Base-by-base conservation (phyloP, 305 asterid genomes). In the Plantago lanceolata region DNA sequence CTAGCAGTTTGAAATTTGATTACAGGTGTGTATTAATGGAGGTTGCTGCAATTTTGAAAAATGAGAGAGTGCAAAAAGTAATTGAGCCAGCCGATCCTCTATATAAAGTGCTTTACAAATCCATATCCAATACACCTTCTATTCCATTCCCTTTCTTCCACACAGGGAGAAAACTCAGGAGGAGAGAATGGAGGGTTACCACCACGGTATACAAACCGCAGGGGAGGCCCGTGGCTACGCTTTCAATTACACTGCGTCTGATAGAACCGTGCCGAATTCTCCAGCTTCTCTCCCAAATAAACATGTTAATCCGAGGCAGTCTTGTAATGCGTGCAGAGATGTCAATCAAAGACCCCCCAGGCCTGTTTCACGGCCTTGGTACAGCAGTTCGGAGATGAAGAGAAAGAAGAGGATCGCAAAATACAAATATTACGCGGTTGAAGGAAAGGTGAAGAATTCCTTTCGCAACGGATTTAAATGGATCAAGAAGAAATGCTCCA, bases 391-490 rank as follows among this genome's bases (percentile, higher is more conserved):
- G 0, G 94, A 89, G 79, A 13, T 83, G 24, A 82, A 80, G 44
- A 77, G 91, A 26, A 83, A 71, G 64, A 89, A 72, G 64, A 82
- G 96, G 68, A 71, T 86, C 4, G 80, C 82, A 15, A 78, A 72
- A 59, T 89, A 89, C 73, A 86, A 85, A 50, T 37, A 78, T 48
- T 89, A 84, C 64, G 71, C 94, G 3, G 66, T 80, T 8, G 94
- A 89, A 76, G 87, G 91, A 24, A 81, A 86, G 72, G 69, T 85
- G 35, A 89, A 85, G 82, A 69, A 59, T 26, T 77, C 80, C 18
- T 67, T 76, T 53, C 75, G 70, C 57, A 80, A 80, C 13, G 76
- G 94, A 1, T 21, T 80, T 8, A 77, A 86, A 70, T 86, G 89
- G 95, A 48, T 89, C 64, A 86, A 82, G 76, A 75, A 56, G 14